Evolutionary conservation across 2,329 filamentous ascomycete species (phyloP).

Genomic region (Lachnellula hyalina): DNA sequence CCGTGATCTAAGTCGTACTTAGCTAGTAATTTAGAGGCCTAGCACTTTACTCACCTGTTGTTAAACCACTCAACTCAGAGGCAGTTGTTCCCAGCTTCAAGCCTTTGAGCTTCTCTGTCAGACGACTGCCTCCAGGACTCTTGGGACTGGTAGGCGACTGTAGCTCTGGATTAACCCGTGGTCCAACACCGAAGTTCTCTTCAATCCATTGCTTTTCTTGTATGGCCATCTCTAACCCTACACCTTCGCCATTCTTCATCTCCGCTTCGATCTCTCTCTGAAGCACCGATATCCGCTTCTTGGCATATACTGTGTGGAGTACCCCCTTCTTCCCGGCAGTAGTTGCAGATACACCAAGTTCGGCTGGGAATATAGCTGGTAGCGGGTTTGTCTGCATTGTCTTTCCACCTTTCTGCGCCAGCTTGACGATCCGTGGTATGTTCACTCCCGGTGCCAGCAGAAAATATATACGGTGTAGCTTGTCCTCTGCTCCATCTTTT

Average conservation of each 20-base stretch:
- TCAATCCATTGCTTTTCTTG: slow-evolving; percentile 84
- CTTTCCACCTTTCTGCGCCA: slow-evolving; percentile 42
- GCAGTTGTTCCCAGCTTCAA: slow-evolving; percentile 72
- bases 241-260: slow-evolving; percentile 71
- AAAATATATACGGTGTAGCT: slow-evolving; percentile 65
- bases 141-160: slow-evolving; percentile 50
- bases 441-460: slow-evolving; percentile 67
- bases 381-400: slow-evolving; percentile 68
- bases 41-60: slow-evolving; percentile 42
- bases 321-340: slow-evolving; percentile 73
- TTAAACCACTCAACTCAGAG: slow-evolving; percentile 52
- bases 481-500: slow-evolving; percentile 32
- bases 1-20: slow-evolving; percentile 2
- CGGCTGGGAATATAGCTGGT: slow-evolving; percentile 79
- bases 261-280: slow-evolving; percentile 73
- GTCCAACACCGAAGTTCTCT: slow-evolving; percentile 55
- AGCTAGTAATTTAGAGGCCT: slow-evolving; percentile 1
- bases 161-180: slow-evolving; percentile 25
- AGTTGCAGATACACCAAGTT: slow-evolving; percentile 61
- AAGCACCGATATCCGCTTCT: slow-evolving; percentile 69
- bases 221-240: slow-evolving; percentile 77
- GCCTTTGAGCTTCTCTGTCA: slow-evolving; percentile 76
- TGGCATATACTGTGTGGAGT: slow-evolving; percentile 81
- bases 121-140: slow-evolving; percentile 59
- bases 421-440: slow-evolving; percentile 67